Conservation (phyloP, 108 stramenopile genomes). For the Asterionellopsis glacialis region DNA sequence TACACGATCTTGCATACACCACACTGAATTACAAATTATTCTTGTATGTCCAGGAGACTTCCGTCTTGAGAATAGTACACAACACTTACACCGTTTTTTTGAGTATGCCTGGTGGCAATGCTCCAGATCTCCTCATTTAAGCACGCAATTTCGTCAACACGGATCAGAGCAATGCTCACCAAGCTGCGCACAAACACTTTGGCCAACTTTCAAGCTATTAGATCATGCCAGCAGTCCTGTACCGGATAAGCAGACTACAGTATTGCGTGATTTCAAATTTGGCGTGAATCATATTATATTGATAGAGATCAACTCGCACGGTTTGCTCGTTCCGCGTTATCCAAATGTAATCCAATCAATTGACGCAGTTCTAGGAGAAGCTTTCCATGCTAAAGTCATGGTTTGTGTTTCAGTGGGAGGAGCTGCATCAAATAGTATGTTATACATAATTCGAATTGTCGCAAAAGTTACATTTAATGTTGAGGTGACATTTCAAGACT, state of each 20-base stretch:
- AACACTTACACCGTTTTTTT: too few relatives aligned
- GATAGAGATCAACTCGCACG: constrained; percentile 75
- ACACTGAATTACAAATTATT: too few relatives aligned
- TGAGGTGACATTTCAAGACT: constrained; percentile 26
- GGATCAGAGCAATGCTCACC: too few relatives aligned
- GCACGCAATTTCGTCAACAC: too few relatives aligned
- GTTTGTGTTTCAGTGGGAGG: constrained; percentile 25
- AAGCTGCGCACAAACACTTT: too few relatives aligned
- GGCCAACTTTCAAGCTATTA: constrained; percentile 59
- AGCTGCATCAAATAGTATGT: constrained; percentile 26
- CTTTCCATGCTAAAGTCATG: constrained; percentile 58
- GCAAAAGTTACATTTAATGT: constrained; percentile 51
- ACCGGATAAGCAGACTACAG: constrained; percentile 48
- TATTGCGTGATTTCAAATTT: constrained; percentile 73
- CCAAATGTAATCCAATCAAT: constrained; percentile 60
- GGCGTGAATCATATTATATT: constrained; percentile 83
- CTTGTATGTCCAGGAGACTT: too few relatives aligned
- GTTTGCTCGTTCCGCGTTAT: constrained; percentile 63
- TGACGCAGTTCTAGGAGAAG: constrained; percentile 47
- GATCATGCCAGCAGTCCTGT: constrained; percentile 53
- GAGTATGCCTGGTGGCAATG: too few relatives aligned
- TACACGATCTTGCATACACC: too few relatives aligned
- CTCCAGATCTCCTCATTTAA: too few relatives aligned
- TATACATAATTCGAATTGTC: constrained; percentile 70
- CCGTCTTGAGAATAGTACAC: too few relatives aligned